A percentile compares a stretch with the other conserved stretches of the same genome.
These are phyloP conservation scores for Mrakia blollopis DNA, from an alignment of 768 basidiomycete species.

Conservation along the genomic window DNA sequence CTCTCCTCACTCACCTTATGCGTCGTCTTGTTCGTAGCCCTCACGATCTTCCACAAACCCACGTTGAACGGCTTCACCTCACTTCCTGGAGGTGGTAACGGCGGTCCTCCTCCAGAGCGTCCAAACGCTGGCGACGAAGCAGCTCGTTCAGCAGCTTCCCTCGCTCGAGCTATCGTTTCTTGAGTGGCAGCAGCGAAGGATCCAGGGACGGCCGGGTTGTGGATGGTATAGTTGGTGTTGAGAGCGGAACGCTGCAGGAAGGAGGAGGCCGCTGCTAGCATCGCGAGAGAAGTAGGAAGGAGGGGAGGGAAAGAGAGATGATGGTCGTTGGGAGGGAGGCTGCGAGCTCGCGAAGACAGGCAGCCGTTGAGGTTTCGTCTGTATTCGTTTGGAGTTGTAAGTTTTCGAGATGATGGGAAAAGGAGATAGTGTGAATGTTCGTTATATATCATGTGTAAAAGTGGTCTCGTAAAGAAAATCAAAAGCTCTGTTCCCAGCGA, in stretches of 20 bases:
- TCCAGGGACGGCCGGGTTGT: conserved; percentile 3
- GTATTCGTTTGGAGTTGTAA: too few relatives aligned
- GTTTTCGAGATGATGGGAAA: too few relatives aligned
- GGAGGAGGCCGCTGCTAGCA: conserved; percentile 77
- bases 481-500: neutral
- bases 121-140: conserved; percentile 46
- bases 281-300: conserved; percentile 40
- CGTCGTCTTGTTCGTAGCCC: conserved; percentile 81
- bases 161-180: neutral
- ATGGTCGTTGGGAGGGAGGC: neutral
- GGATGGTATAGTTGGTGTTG: conserved; percentile 65
- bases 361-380: neutral
- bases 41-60: conserved; percentile 84
- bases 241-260: conserved; percentile 77
- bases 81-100: conserved; percentile 25
- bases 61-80: conserved; percentile 56
- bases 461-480: neutral
- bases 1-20: conserved; percentile 55
- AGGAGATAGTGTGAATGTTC: too few relatives aligned
- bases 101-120: conserved; percentile 3
- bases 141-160: neutral
- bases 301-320: neutral
- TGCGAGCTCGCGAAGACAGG: conserved; percentile 1
- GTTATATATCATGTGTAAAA: too few relatives aligned
- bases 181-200: conserved; percentile 12